Conservation (phyloP, 2,329 filamentous ascomycete species). For the Trichophyton schoenleinii region DNA sequence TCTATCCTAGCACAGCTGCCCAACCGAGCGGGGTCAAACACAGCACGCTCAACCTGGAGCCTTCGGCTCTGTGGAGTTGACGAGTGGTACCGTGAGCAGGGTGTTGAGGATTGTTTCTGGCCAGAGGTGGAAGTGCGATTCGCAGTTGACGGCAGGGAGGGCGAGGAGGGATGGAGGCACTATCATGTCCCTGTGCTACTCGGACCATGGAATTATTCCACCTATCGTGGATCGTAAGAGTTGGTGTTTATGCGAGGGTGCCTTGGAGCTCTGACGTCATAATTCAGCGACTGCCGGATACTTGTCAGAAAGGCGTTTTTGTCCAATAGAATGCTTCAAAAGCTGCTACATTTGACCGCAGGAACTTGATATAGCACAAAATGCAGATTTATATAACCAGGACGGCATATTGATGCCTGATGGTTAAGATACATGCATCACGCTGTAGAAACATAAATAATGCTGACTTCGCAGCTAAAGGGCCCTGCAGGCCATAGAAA, state of each 20-base stretch:
- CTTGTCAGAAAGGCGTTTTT: no score
- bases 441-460: no score
- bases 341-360: no score
- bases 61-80: constrained; percentile 35
- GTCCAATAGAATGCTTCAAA: no score
- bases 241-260: not conserved
- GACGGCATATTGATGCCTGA: no score
- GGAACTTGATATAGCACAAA: not conserved
- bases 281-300: no score
- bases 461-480: no score
- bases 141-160: constrained; percentile 34
- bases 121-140: constrained; percentile 40
- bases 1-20: constrained; percentile 10
- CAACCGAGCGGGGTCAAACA: constrained; percentile 15
- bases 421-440: no score
- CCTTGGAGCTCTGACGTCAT: no score
- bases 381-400: not conserved
- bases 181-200: constrained; percentile 41
- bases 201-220: constrained; percentile 40
- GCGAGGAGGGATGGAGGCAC: constrained; percentile 34
- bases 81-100: constrained; percentile 33
- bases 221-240: constrained; percentile 36
- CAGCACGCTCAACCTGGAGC: constrained; percentile 33
- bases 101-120: constrained; percentile 39
- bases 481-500: no score